Evolutionary conservation across 78 protist genomes (phyloP), one percentile per base, ranked within the genome.

Genomic region (Anaeramoeba flamelloides): DNA sequence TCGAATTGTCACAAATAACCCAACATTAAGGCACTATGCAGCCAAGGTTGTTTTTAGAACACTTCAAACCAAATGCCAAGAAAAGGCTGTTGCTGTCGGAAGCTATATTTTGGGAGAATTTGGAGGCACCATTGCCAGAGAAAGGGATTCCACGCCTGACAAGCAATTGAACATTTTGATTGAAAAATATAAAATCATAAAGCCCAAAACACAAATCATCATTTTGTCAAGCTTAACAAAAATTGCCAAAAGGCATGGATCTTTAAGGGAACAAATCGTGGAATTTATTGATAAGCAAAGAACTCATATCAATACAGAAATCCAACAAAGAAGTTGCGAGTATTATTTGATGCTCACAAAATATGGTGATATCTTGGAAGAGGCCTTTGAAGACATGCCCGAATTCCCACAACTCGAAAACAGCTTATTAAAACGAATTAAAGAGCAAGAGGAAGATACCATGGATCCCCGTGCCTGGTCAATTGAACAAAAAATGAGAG

Each of bases 241-340:
- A n/a, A n/a, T n/a, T n/a, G n/a, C n/a, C n/a, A n/a, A n/a, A n/a
- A n/a, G n/a, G n/a, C n/a, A n/a, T n/a, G n/a, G n/a, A n/a, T n/a
- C n/a, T n/a, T n/a, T n/a, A n/a, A n/a, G n/a, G n/a, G n/a, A n/a
- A n/a, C 22, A 34, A 33, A 37, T 64, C n/a, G 0, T 26, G 74
- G 86, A 65, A 31, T 32, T 90, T 36, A 76, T 94, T 82, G 17
- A 34, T 30, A 39, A 8, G 41, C 12, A 41, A 75, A 1, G 40
- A 30, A 3, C 79, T 17, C 22, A 41, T 39, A 83, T 91, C 36
- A 92, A 95, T 83, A 31, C 32, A 40, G 99, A 95, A 82, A 32
- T 95, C 39, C 99, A 96, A 86, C 98, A 96, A 88, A 93, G 99
- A 39, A 96, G 98, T 22, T 17, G 40, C 81, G 99, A 96, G 82